Percentiles rank a stretch among this genome's conserved stretches.
These are phyloP conservation scores for Ceratobasidium sp. DNA, from an alignment of 1,284 basidiomycete species.

Conservation along the genomic window DNA sequence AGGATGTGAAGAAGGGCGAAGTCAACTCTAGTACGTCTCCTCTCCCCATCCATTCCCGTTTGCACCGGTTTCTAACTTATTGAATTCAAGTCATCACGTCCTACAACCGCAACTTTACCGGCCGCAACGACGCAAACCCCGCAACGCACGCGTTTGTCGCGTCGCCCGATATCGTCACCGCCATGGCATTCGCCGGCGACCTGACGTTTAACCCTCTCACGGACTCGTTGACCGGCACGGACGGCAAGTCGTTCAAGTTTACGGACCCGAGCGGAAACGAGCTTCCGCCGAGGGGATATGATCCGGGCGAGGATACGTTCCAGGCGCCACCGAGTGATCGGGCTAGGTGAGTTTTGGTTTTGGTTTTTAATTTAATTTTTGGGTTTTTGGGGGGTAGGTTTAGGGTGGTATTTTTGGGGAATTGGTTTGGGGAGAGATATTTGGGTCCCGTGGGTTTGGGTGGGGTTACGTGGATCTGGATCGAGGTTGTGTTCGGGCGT, in stretches of 20 bases:
- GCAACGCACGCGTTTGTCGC: slow-evolving; percentile 99
- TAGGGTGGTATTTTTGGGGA: neutral
- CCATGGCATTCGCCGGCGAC: slow-evolving; percentile 93
- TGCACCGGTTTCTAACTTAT: slow-evolving; percentile 8
- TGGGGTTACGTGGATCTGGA: neutral
- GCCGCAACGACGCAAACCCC: slow-evolving; percentile 99
- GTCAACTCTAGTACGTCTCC: slow-evolving; percentile 86
- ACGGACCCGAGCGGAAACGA: slow-evolving; percentile 89
- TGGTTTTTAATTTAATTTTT: neutral
- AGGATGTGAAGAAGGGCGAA: slow-evolving; percentile 96
- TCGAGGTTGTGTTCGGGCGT: neutral
- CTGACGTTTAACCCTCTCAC: slow-evolving; percentile 98
- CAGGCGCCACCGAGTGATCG: slow-evolving; percentile 93
- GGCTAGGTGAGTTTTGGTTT: slow-evolving; percentile 55
- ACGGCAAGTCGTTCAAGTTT: slow-evolving; percentile 99
- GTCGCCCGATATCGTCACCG: slow-evolving; percentile 97
- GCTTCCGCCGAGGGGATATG: slow-evolving; percentile 95
- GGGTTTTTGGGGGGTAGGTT: neutral
- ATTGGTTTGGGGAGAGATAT: neutral
- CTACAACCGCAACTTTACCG: slow-evolving; percentile 99
- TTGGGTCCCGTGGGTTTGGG: neutral
- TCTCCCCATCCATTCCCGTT: neutral
- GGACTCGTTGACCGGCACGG: slow-evolving; percentile 87
- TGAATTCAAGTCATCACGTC: slow-evolving; percentile 86
- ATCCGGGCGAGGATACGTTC: slow-evolving; percentile 97